These are phyloP conservation scores for Anisodus acutangulus DNA, from an alignment of 257 asterid species.

Conservation along the genomic window DNA sequence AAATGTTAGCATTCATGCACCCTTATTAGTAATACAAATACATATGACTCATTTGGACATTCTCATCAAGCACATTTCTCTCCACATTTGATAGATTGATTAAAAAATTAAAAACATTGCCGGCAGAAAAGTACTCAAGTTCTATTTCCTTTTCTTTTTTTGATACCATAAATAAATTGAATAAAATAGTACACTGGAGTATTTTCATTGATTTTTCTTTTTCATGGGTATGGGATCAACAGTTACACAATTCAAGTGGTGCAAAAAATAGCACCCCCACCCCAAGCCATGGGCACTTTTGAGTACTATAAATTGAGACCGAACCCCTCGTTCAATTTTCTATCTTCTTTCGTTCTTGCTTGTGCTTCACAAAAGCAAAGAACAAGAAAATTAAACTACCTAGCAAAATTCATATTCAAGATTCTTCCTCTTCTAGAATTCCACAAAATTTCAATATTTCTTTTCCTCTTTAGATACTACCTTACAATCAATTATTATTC, in stretches of 20 bases:
- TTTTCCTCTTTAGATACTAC: not conserved
- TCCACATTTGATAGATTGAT: not conserved
- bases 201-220: not conserved
- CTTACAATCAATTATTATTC: too few species aligned
- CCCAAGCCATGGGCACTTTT: constrained; percentile 38
- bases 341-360: constrained; percentile 13
- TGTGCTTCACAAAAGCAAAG: not conserved
- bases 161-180: not conserved
- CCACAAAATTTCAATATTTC: not conserved
- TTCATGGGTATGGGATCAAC: constrained; percentile 24
- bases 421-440: not conserved
- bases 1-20: not conserved
- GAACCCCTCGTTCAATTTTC: constrained; percentile 48
- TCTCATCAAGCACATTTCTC: not conserved
- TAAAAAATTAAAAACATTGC: not conserved
- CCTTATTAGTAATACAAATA: not conserved
- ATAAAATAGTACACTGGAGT: not conserved
- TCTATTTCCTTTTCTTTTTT: not conserved
- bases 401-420: not conserved
- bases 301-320: constrained; percentile 69
- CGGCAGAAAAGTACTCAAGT: not conserved
- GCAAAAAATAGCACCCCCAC: constrained; percentile 28
- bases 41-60: not conserved
- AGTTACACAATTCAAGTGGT: constrained; percentile 59
- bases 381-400: not conserved